A percentile compares a stretch with the other conserved stretches of the same genome.
phyloP scores from a whole-genome alignment of 176 grass and related monocot genomes.

The Chrysopogon serrulatus region DNA sequence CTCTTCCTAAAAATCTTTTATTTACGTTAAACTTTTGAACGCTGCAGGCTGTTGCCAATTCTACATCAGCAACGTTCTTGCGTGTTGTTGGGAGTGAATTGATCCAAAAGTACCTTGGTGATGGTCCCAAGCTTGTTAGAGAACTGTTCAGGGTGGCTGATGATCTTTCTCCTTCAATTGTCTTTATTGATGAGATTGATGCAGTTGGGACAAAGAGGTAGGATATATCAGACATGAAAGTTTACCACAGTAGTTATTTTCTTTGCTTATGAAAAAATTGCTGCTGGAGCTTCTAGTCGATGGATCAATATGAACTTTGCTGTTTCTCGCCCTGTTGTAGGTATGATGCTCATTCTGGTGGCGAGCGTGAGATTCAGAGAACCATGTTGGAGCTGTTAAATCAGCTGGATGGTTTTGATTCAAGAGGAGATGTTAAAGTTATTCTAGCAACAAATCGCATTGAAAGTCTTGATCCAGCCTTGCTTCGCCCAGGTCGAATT shows the following conservation, averaged over 20 bases:
- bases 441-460: conserved; percentile 86
- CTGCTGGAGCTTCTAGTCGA: neutral
- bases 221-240: neutral
- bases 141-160: conserved; percentile 85
- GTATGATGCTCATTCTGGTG: conserved; percentile 87
- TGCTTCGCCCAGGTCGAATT: conserved; percentile 77
- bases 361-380: conserved; percentile 83
- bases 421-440: conserved; percentile 84
- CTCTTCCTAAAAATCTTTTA: neutral
- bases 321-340: conserved; percentile 21
- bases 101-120: conserved; percentile 88
- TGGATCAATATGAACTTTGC: neutral
- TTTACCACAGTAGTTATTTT: neutral
- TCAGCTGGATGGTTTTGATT: conserved; percentile 91
- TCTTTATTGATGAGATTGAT: conserved; percentile 93
- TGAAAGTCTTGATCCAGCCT: conserved; percentile 73
- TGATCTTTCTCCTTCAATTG: conserved; percentile 80
- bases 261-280: neutral
- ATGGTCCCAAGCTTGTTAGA: conserved; percentile 84
- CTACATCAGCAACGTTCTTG: conserved; percentile 83
- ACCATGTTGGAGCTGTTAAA: conserved; percentile 87
- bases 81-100: conserved; percentile 85
- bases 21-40: neutral
- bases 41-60: conserved; percentile 76
- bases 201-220: conserved; percentile 91